Evolutionary conservation across 2,329 filamentous ascomycete species (phyloP).

Genomic region (Trichoderma lentiforme): DNA sequence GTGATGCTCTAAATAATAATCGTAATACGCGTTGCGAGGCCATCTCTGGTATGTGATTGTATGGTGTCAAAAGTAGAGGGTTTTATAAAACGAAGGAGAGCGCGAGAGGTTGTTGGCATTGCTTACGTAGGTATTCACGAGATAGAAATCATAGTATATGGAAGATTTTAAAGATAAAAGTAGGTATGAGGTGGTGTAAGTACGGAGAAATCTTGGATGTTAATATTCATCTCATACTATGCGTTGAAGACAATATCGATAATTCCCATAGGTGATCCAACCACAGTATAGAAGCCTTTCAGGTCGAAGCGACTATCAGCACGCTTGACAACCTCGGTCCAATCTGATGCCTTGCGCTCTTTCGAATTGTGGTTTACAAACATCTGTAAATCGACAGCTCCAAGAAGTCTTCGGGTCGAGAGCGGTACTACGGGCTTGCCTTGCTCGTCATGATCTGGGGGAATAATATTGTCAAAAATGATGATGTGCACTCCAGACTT

Average conservation of each 20-base stretch:
- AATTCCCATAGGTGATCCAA: background rate
- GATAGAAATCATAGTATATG: background rate
- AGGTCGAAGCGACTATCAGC: background rate
- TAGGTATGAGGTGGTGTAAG: background rate
- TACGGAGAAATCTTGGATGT: background rate
- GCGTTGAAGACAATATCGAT: background rate
- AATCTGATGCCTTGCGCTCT: background rate
- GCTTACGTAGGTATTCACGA: background rate
- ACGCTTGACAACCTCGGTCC: background rate
- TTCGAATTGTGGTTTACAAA: background rate
- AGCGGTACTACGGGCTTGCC: background rate
- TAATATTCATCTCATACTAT: background rate
- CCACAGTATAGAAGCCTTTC: background rate
- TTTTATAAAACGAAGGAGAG: background rate
- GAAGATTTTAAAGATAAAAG: background rate
- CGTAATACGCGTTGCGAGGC: too few species aligned
- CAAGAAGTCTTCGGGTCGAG: background rate
- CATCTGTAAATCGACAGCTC: background rate
- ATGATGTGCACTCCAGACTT: background rate
- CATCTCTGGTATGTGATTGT: slow-evolving; percentile 20
- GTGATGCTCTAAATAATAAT: too few species aligned
- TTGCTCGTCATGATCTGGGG: background rate
- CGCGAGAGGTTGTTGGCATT: background rate
- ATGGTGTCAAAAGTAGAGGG: too few species aligned
- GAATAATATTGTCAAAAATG: background rate